Conservation (phyloP, 192 early-diverging fungal species). For the Coemansia sp. region DNA sequence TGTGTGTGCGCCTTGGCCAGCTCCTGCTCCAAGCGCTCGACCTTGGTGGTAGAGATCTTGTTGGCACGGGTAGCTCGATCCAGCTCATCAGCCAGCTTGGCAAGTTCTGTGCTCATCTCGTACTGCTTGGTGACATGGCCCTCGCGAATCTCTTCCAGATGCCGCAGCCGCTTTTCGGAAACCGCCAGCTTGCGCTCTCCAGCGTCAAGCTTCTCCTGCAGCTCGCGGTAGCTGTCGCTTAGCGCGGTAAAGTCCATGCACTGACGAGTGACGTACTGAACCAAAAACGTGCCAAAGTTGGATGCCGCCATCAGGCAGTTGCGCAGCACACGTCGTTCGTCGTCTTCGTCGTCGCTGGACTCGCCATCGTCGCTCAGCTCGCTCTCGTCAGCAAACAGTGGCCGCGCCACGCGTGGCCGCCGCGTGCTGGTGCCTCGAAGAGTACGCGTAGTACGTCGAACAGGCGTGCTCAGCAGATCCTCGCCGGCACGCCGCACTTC, state of each 20-base stretch:
- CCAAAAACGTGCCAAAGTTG: slow-evolving; percentile 45
- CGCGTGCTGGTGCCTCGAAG: slow-evolving; percentile 35
- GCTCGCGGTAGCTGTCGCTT: slow-evolving; percentile 27
- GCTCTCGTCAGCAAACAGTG: slow-evolving; percentile 28
- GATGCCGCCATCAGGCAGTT: slow-evolving; percentile 41
- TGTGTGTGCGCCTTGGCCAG: slow-evolving; percentile 57
- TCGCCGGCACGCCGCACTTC: slow-evolving; percentile 43
- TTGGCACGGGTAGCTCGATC: slow-evolving; percentile 18
- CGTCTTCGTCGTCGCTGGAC: slow-evolving; percentile 18
- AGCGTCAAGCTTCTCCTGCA: slow-evolving; percentile 23
- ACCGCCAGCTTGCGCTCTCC: slow-evolving; percentile 18
- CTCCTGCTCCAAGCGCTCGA: slow-evolving; percentile 56
- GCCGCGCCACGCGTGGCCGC: slow-evolving; percentile 27
- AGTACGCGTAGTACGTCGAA: slow-evolving; percentile 24
- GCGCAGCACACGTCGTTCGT: slow-evolving; percentile 36
- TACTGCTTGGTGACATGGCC: slow-evolving; percentile 33
- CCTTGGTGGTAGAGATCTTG: slow-evolving; percentile 49
- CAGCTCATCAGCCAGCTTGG: slow-evolving; percentile 24
- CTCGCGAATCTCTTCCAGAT: slow-evolving; percentile 36
- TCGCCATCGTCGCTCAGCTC: slow-evolving; percentile 16
- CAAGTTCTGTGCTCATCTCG: slow-evolving; percentile 28
- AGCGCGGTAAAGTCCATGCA: slow-evolving; percentile 34
- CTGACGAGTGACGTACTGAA: slow-evolving; percentile 49
- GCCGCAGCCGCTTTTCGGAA: slow-evolving; percentile 28
- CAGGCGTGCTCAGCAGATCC: slow-evolving; percentile 49